Percentiles rank a stretch among this genome's conserved stretches.
Evolutionary conservation across 1,284 basidiomycete species (phyloP).

Genomic region (Cutaneotrichosporon cutaneum): DNA sequence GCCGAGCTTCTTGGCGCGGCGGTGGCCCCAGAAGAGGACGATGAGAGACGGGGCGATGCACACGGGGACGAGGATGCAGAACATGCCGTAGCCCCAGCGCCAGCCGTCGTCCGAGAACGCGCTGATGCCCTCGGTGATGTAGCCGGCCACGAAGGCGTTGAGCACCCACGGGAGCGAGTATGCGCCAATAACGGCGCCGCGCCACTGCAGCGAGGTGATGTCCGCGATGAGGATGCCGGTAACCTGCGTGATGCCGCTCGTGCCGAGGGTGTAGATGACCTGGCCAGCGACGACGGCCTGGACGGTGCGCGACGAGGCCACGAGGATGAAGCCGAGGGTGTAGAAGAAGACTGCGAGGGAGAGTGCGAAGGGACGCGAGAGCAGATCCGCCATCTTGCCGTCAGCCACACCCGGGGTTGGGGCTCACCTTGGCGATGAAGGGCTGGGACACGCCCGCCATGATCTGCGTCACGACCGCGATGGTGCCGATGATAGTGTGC

Average conservation of each 20-base stretch:
- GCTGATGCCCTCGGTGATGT: slow-evolving; percentile 62
- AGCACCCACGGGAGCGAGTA: slow-evolving; percentile 64
- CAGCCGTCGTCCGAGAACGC: slow-evolving; percentile 57
- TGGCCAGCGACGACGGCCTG: slow-evolving; percentile 23
- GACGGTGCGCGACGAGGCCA: slow-evolving; percentile 29
- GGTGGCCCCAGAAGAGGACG: slow-evolving; percentile 50
- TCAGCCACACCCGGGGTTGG: not conserved
- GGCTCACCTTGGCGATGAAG: slow-evolving; percentile 48
- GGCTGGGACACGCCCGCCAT: slow-evolving; percentile 46
- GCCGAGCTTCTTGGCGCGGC: slow-evolving; percentile 46
- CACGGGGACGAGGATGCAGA: slow-evolving; percentile 49
- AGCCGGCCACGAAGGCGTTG: slow-evolving; percentile 46
- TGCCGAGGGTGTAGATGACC: slow-evolving; percentile 28
- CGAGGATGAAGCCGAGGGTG: slow-evolving; percentile 40
- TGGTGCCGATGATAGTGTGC: slow-evolving; percentile 44
- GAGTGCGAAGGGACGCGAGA: slow-evolving; percentile 34
- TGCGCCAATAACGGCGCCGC: slow-evolving; percentile 69
- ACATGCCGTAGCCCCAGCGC: slow-evolving; percentile 64
- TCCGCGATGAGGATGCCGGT: slow-evolving; percentile 58
- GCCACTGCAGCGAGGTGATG: slow-evolving; percentile 73
- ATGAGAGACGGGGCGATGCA: slow-evolving; percentile 56
- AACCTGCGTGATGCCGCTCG: slow-evolving; percentile 25
- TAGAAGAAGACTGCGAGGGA: slow-evolving; percentile 37
- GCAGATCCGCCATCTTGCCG: slow-evolving; percentile 29
- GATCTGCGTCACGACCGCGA: slow-evolving; percentile 40